These are phyloP conservation scores for Trichoderma sp. DNA, from an alignment of 2,329 filamentous ascomycete species.

Conservation along the genomic window DNA sequence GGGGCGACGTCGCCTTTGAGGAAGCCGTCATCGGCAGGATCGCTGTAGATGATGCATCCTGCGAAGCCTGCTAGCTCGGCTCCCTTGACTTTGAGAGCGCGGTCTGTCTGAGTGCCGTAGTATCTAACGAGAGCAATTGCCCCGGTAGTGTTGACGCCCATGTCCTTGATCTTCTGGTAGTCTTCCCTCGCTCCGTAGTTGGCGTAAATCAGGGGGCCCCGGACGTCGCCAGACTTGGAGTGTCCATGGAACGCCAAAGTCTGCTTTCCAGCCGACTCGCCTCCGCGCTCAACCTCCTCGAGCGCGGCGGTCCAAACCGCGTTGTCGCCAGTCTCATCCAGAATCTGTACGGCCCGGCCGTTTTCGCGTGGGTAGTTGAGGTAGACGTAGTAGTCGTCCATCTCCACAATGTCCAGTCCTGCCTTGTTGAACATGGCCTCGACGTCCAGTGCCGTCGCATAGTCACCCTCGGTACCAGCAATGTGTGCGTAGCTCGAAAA, in stretches of 20 bases:
- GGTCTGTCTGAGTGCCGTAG: conserved; percentile 69
- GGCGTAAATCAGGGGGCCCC: conserved; percentile 82
- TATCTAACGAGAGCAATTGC: conserved; percentile 83
- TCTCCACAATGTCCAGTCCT: conserved; percentile 69
- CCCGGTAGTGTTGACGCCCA: conserved; percentile 70
- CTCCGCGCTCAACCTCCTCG: conserved; percentile 72
- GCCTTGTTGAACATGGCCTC: conserved; percentile 71
- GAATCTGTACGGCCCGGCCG: conserved; percentile 77
- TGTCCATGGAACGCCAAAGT: conserved; percentile 83
- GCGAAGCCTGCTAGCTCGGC: conserved; percentile 82
- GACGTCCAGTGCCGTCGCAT: conserved; percentile 79
- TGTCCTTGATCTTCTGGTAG: conserved; percentile 68
- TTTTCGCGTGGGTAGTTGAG: conserved; percentile 81
- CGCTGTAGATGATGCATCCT: conserved; percentile 89
- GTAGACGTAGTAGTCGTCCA: conserved; percentile 84
- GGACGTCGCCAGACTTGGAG: conserved; percentile 81
- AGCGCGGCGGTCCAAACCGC: conserved; percentile 74
- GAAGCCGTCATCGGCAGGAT: conserved; percentile 83
- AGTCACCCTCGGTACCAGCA: conserved; percentile 91
- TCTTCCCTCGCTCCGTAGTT: conserved; percentile 88
- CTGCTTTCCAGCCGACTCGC: conserved; percentile 61
- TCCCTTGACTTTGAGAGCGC: conserved; percentile 80
- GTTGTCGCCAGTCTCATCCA: conserved; percentile 61
- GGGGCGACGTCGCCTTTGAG: conserved; percentile 69
- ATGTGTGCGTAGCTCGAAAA: conserved; percentile 84